phyloP scores from a whole-genome alignment of 345 rosid genomes.

The Pistacia vera region DNA sequence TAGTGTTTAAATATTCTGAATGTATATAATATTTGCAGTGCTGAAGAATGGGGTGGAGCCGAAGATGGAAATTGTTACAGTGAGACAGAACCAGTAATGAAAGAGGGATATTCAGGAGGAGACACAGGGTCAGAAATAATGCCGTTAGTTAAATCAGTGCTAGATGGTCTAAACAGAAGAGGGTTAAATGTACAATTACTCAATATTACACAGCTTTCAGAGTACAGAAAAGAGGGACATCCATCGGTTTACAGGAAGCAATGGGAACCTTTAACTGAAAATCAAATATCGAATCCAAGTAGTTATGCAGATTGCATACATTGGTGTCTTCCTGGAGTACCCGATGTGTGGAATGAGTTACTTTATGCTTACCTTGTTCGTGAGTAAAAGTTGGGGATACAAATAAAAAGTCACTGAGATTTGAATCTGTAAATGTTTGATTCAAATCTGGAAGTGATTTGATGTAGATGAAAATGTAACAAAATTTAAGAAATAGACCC shows the following conservation, averaged over 20 bases:
- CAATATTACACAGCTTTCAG: slow-evolving; percentile 75
- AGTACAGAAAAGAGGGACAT: slow-evolving; percentile 84
- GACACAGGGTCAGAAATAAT: slow-evolving; percentile 59
- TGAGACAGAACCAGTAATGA: slow-evolving; percentile 50
- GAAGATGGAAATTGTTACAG: slow-evolving; percentile 52
- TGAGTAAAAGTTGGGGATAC: slow-evolving; percentile 3
- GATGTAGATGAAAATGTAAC: neutral
- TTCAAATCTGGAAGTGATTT: neutral
- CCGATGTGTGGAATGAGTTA: slow-evolving; percentile 92
- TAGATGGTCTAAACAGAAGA: slow-evolving; percentile 41
- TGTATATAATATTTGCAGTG: slow-evolving; percentile 34
- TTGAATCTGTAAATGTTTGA: neutral
- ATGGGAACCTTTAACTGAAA: slow-evolving; percentile 62
- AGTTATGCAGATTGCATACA: slow-evolving; percentile 85
- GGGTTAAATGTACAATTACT: slow-evolving; percentile 60
- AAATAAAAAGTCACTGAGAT: neutral
- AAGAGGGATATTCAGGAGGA: slow-evolving; percentile 56
- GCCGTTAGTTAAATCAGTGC: slow-evolving; percentile 45
- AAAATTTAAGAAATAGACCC: neutral
- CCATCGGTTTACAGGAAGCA: slow-evolving; percentile 71
- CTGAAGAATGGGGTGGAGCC: slow-evolving; percentile 77
- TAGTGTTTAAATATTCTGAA: no score
- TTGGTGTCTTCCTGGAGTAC: slow-evolving; percentile 95
- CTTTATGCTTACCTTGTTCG: slow-evolving; percentile 60
- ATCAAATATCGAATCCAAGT: slow-evolving; percentile 51